Base-by-base conservation (phyloP, 768 basidiomycete genomes). In the Rhodotorula sphaerocarpa region DNA sequence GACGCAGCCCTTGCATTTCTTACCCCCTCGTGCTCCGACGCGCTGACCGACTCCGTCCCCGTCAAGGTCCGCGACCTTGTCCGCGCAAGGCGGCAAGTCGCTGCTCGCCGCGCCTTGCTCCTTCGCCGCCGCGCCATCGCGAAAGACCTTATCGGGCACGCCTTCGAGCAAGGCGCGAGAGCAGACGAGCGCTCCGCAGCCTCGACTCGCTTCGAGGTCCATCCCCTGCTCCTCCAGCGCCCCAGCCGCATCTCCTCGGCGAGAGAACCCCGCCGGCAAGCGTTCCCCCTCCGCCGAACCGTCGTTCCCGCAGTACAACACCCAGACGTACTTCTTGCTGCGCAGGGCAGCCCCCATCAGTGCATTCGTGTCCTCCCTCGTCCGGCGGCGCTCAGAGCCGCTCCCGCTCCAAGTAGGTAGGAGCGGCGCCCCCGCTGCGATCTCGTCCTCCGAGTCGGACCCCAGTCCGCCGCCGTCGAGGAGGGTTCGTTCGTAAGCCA, bases 361-460 rank as follows among this genome's bases (percentile, higher is more conserved):
- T 25, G 50, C 51, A 44, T 59, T 59, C 18, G 58, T 59, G 18
- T 59, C 50, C 23, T 59, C 58, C 42, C 58, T 33, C 33, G 58
- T 53, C 21, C 58, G 15, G 5, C 58, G 23, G 21, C 36, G 5
- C 31, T n/a, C n/a, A 1, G 43, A 16, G 36, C 9, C 36, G 36
- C 36, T 39, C 36, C 10, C 36, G 36, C 16, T 16, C 10, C 36
- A 16, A 10, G 36, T 39, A 39, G 10, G 16, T 10, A 39, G 10
- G 36, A 16, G 10, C 36, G 36, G n/a, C n/a, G n/a, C n/a, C n/a
- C n/a, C n/a, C n/a, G n/a, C n/a, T n/a, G n/a, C n/a, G n/a, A n/a
- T n/a, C n/a, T n/a, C n/a, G n/a, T n/a, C n/a, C n/a, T 39, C 36
- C 1, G 27, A 23, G 45, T 10, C 16, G n/a, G n/a, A n/a, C n/a